Conservation (phyloP, 345 rosid genomes). For the Citropsis articulata region DNA sequence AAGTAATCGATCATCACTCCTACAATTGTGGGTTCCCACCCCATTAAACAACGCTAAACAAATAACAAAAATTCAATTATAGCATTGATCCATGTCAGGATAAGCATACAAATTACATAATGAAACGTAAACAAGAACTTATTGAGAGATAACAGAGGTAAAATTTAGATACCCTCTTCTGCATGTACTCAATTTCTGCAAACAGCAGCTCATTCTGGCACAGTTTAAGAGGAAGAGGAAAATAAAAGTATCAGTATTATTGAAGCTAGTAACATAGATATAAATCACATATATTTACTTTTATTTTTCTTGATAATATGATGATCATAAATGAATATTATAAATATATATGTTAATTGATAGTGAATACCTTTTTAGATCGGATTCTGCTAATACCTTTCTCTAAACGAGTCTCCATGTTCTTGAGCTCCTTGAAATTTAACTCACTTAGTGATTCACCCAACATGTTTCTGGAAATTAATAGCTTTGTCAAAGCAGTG, state of each 20-base stretch:
- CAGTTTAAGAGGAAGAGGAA: not conserved
- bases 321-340: too few relatives aligned
- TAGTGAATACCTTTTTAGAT: conserved; percentile 70
- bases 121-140: not conserved
- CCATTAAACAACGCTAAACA: not conserved
- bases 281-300: too few relatives aligned
- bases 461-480: conserved; percentile 60
- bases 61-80: not conserved
- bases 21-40: not conserved
- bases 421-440: conserved; percentile 58
- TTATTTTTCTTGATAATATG: too few relatives aligned
- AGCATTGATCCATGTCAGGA: not conserved
- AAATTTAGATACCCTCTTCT: conserved; percentile 61
- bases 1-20: not conserved
- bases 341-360: not conserved
- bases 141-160: not conserved
- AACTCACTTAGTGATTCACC: conserved; percentile 66
- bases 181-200: conserved; percentile 93
- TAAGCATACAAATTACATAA: not conserved
- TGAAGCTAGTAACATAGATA: not conserved
- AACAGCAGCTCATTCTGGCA: conserved; percentile 78
- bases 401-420: conserved; percentile 66
- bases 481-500: not conserved
- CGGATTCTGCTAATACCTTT: conserved; percentile 79
- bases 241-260: not conserved